Conservation (phyloP, 441 rosid genomes). For the Gossypium aridum region DNA sequence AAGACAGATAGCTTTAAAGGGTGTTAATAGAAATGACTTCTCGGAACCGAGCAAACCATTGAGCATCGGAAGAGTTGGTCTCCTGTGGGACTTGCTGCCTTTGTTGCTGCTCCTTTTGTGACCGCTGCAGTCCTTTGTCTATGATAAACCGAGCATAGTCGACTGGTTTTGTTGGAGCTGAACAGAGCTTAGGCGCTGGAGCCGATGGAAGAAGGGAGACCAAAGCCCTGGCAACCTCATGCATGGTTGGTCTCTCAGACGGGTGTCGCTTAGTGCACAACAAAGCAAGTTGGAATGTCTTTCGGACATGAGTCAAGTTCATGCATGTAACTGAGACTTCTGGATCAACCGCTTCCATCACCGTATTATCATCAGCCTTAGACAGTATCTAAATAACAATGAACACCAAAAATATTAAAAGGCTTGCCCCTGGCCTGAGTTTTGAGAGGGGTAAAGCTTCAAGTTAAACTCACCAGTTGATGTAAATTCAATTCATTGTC, state of each 20-base stretch:
- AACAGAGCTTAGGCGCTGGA: slow-evolving; percentile 32
- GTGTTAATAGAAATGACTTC: slow-evolving; percentile 69
- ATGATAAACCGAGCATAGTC: slow-evolving; percentile 40
- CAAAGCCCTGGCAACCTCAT: slow-evolving; percentile 67
- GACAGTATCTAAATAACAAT: slow-evolving; percentile 43
- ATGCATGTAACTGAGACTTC: slow-evolving; percentile 81
- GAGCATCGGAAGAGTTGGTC: slow-evolving; percentile 49
- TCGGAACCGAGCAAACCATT: slow-evolving; percentile 64
- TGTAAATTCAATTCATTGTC: slow-evolving; percentile 26
- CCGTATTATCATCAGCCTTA: slow-evolving; percentile 60
- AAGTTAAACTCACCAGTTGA: slow-evolving; percentile 45
- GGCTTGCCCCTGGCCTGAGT: neutral
- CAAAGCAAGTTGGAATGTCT: slow-evolving; percentile 74
- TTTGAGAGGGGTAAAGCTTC: neutral
- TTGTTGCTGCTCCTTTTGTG: neutral
- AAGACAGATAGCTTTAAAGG: slow-evolving; percentile 13
- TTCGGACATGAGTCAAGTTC: slow-evolving; percentile 50
- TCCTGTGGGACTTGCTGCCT: slow-evolving; percentile 20
- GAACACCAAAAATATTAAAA: neutral
- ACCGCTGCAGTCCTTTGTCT: slow-evolving; percentile 30
- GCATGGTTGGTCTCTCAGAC: slow-evolving; percentile 81
- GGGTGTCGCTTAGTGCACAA: slow-evolving; percentile 70
- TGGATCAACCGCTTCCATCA: slow-evolving; percentile 84
- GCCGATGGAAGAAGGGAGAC: slow-evolving; percentile 68
- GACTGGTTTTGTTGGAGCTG: slow-evolving; percentile 28